Conservation (phyloP, 2,329 filamentous ascomycete species). For the Cylindrodendrum hubeiense region DNA sequence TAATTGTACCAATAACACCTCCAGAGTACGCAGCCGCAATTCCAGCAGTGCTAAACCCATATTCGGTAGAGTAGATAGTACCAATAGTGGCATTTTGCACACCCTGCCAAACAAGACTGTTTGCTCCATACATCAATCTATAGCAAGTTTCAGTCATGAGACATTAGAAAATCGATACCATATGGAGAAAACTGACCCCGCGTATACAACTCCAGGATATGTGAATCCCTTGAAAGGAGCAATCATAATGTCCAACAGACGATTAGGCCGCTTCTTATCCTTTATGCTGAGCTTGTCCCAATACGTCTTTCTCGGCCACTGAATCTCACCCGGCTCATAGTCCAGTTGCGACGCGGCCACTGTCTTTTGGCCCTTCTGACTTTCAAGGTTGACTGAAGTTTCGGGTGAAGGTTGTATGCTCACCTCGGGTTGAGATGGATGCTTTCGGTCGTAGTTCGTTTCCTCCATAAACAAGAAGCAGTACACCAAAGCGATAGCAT, state of each 20-base stretch:
- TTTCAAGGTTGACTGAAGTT: background rate
- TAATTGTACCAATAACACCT: slow-evolving; percentile 55
- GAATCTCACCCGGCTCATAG: slow-evolving; percentile 45
- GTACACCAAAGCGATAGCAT: slow-evolving; percentile 44
- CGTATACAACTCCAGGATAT: slow-evolving; percentile 51
- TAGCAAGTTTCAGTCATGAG: background rate
- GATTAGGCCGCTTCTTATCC: slow-evolving; percentile 53
- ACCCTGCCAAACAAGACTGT: slow-evolving; percentile 48
- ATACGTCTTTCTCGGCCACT: slow-evolving; percentile 52
- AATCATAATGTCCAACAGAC: slow-evolving; percentile 51
- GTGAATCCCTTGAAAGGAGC: slow-evolving; percentile 47
- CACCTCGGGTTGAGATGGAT: background rate
- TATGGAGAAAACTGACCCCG: slow-evolving; percentile 26
- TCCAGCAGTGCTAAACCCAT: slow-evolving; percentile 46
- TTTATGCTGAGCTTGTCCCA: slow-evolving; percentile 47
- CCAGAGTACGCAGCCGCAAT: slow-evolving; percentile 45
- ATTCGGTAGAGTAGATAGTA: slow-evolving; percentile 47
- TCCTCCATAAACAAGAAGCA: slow-evolving; percentile 68
- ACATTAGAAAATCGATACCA: too few species aligned
- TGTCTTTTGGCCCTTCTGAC: background rate
- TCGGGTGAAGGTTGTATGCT: background rate
- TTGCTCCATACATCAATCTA: slow-evolving; percentile 47
- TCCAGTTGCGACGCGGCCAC: slow-evolving; percentile 3
- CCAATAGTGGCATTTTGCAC: slow-evolving; percentile 48
- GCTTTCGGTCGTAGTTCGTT: slow-evolving; percentile 57